Percentiles rank a stretch among this genome's conserved stretches.
These are phyloP conservation scores for Canna indica DNA, from an alignment of 176 grass and related monocot genomes.

Conservation along the genomic window DNA sequence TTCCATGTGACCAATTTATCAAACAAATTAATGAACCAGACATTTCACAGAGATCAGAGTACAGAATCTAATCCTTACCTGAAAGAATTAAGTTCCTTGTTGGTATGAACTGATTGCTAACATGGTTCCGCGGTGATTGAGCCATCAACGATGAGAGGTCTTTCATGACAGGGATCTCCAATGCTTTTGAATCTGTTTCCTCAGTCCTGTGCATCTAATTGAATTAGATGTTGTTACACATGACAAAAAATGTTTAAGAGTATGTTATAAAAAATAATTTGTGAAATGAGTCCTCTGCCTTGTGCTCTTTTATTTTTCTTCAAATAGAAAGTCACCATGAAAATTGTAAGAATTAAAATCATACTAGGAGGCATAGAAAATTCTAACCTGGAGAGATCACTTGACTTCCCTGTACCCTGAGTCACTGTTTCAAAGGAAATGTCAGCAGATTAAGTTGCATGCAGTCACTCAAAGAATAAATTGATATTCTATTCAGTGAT, in stretches of 20 bases:
- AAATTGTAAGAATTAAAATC: neutral
- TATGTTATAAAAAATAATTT: neutral
- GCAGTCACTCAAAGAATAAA: neutral
- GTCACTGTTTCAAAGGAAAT: conserved; percentile 2
- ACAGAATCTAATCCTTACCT: neutral
- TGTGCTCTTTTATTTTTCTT: neutral
- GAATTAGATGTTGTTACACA: neutral
- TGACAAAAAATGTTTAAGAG: neutral
- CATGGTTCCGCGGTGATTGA: neutral
- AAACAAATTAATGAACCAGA: neutral
- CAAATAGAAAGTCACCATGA: neutral
- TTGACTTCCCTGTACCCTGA: neutral
- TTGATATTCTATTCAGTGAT: neutral
- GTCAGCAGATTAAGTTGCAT: neutral
- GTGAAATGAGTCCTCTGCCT: neutral
- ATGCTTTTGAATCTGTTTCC: neutral
- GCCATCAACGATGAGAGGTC: neutral
- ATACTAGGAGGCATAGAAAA: neutral
- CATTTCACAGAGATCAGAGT: neutral
- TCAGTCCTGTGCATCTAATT: neutral
- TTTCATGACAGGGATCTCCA: neutral
- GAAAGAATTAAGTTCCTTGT: neutral
- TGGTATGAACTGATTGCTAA: neutral
- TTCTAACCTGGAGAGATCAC: neutral
- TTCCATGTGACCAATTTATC: neutral